A percentile compares a stretch with the other conserved stretches of the same genome.
Conservation (phyloP, 352 stramenopile species). For the Phytophthora meadii region DNA sequence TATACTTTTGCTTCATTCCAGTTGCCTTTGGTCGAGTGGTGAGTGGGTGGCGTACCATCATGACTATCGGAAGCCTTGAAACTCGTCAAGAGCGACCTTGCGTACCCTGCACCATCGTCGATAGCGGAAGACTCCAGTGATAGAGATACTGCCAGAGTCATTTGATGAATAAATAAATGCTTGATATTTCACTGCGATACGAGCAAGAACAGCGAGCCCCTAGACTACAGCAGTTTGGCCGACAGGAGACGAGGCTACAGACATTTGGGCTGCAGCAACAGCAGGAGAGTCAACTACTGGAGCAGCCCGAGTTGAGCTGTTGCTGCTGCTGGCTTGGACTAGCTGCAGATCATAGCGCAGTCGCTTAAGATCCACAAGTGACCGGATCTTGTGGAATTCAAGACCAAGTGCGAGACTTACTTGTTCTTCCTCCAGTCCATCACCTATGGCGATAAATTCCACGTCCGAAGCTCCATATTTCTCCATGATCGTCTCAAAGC, state of each 20-base stretch:
- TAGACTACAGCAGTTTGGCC: constrained; percentile 40
- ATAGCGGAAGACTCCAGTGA: constrained; percentile 63
- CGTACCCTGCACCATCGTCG: constrained; percentile 69
- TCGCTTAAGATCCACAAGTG: constrained; percentile 64
- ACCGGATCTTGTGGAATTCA: constrained; percentile 78
- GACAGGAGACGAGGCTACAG: constrained; percentile 30
- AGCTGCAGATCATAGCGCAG: constrained; percentile 71
- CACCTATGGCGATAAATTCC: constrained; percentile 81
- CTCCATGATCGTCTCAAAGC: constrained; percentile 78
- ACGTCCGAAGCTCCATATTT: constrained; percentile 55
- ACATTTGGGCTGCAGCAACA: constrained; percentile 17
- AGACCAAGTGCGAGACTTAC: constrained; percentile 73
- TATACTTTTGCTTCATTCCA: constrained; percentile 7
- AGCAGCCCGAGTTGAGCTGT: constrained; percentile 6
- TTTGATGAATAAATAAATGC: constrained; percentile 41
- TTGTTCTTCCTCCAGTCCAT: constrained; percentile 81
- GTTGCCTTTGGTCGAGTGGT: constrained; percentile 83
- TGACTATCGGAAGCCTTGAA: constrained; percentile 58
- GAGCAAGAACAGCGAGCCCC: not conserved
- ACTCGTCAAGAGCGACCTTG: constrained; percentile 62
- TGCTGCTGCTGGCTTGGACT: constrained; percentile 33
- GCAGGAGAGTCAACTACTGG: constrained; percentile 9
- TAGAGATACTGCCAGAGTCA: not conserved
- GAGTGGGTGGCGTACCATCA: constrained; percentile 63
- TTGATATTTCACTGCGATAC: constrained; percentile 18